Conservation (phyloP, 106 monocot genomes). For the Acanthochlamys bracteata region DNA sequence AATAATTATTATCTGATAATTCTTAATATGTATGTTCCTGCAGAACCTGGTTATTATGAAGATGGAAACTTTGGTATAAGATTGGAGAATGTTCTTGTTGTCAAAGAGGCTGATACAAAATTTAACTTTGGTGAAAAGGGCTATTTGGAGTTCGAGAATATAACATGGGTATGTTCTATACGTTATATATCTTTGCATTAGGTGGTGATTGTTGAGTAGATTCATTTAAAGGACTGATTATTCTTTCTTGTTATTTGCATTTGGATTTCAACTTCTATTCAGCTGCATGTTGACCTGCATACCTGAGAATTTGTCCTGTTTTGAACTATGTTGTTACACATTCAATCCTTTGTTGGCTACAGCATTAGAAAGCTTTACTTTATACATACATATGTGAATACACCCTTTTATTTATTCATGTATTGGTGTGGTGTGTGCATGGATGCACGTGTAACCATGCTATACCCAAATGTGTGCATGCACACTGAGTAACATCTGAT, state of each 20-base stretch:
- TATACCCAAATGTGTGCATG: too few relatives aligned
- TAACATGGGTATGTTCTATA: constrained; percentile 76
- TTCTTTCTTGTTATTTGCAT: background rate
- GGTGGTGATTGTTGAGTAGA: background rate
- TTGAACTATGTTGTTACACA: too few relatives aligned
- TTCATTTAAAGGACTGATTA: background rate
- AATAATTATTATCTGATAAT: background rate
- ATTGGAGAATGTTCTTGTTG: constrained; percentile 92
- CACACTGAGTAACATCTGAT: too few relatives aligned
- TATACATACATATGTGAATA: too few relatives aligned
- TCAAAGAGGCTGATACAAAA: constrained; percentile 74
- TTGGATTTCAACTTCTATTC: background rate
- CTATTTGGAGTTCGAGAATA: constrained; percentile 79
- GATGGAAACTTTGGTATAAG: constrained; percentile 93
- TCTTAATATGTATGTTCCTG: background rate
- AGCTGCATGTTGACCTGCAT: too few relatives aligned
- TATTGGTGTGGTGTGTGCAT: too few relatives aligned
- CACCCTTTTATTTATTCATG: too few relatives aligned
- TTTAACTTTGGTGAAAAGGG: constrained; percentile 92
- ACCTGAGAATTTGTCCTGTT: too few relatives aligned
- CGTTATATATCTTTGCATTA: background rate
- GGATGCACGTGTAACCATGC: too few relatives aligned
- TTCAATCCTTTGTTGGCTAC: too few relatives aligned
- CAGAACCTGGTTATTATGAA: constrained; percentile 16
- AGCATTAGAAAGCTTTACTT: too few relatives aligned